These are phyloP conservation scores for Quercus mongolica DNA, from an alignment of 306 rosid genomes.

Conservation along the genomic window DNA sequence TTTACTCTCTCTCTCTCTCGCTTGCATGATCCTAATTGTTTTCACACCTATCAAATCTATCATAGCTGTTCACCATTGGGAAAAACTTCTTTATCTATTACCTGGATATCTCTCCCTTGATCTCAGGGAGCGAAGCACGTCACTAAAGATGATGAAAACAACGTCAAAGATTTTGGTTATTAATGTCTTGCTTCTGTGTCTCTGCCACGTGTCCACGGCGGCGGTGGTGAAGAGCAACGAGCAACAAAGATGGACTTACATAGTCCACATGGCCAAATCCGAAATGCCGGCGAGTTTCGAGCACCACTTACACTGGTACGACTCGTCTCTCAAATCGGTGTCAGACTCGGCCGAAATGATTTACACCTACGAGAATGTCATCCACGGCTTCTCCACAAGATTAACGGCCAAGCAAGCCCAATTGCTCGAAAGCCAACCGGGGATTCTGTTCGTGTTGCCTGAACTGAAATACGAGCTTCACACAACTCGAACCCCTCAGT, in stretches of 20 bases:
- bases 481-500: conserved; percentile 77
- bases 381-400: conserved; percentile 74
- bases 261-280: conserved; percentile 60
- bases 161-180: not conserved
- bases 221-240: not conserved
- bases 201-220: conserved; percentile 28
- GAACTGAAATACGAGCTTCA: conserved; percentile 58
- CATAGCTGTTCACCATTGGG: not conserved
- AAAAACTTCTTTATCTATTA: not conserved
- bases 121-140: not conserved
- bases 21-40: not conserved
- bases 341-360: conserved; percentile 61
- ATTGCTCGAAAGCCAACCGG: conserved; percentile 38
- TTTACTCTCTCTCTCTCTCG: not conserved
- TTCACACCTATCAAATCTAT: not conserved
- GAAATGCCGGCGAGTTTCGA: conserved; percentile 58
- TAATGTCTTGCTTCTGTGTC: conserved; percentile 11
- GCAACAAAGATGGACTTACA: conserved; percentile 43
- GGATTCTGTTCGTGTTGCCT: conserved; percentile 52
- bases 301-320: conserved; percentile 64
- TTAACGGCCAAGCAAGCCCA: conserved; percentile 46
- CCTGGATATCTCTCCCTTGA: not conserved
- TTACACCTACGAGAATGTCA: conserved; percentile 58
- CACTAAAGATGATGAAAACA: conserved; percentile 10
- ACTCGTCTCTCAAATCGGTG: conserved; percentile 49